These are phyloP conservation scores for Cercospora sp. DNA, from an alignment of 2,329 filamentous ascomycete genomes.

Conservation along the genomic window DNA sequence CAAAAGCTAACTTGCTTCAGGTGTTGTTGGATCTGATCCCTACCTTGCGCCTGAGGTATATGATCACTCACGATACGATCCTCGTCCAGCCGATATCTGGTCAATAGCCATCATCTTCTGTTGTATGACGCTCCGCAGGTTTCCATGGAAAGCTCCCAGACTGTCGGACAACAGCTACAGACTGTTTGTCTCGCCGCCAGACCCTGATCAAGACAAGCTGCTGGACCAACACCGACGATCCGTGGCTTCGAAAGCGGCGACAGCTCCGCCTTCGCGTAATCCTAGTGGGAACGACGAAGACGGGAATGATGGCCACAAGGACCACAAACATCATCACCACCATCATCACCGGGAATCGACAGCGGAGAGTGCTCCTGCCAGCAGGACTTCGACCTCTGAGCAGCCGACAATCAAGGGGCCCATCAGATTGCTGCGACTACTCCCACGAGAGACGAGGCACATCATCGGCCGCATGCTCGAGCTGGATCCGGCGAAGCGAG, in stretches of 20 bases:
- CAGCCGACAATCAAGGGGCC: constrained; percentile 78
- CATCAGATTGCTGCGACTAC: constrained; percentile 80
- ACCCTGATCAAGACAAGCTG: constrained; percentile 59
- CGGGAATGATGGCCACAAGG: constrained; percentile 21
- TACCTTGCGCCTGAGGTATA: constrained; percentile 98
- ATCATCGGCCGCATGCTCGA: constrained; percentile 93
- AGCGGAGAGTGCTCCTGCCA: constrained; percentile 48
- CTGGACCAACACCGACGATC: constrained; percentile 35
- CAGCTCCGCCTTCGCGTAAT: constrained; percentile 46
- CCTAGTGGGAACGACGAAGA: constrained; percentile 34
- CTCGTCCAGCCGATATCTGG: constrained; percentile 93
- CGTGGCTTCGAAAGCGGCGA: constrained; percentile 33
- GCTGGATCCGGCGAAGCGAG: constrained; percentile 78
- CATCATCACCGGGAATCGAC: constrained; percentile 40
- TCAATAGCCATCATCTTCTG: constrained; percentile 98
- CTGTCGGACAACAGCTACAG: constrained; percentile 93
- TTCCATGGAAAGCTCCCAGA: constrained; percentile 95
- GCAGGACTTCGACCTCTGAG: constrained; percentile 28
- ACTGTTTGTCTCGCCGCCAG: constrained; percentile 83
- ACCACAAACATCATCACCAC: constrained; percentile 30
- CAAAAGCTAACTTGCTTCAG: constrained; percentile 44
- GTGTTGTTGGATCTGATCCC: constrained; percentile 83
- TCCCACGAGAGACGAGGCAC: constrained; percentile 85
- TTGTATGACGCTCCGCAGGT: constrained; percentile 93
- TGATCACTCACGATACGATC: constrained; percentile 88